Base-by-base conservation (phyloP, 2,329 filamentous ascomycete species). In the Colletotrichum trifolii region DNA sequence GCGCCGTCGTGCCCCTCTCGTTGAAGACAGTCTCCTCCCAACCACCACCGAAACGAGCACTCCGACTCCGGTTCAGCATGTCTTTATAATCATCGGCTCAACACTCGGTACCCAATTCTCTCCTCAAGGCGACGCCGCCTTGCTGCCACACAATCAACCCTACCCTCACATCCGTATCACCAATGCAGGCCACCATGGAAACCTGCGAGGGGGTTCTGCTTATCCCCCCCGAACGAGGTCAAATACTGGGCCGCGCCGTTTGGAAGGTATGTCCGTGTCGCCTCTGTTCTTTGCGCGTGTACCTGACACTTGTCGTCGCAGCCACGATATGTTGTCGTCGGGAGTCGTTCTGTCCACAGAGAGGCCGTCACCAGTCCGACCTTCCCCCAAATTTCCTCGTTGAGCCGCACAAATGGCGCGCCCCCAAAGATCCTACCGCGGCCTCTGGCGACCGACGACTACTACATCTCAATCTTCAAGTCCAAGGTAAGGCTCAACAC, bases 271-370 rank as follows among this genome's bases (percentile, higher is more conserved):
- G 38, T 48, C 47, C 58, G 49, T 36, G 8, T n/a, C 13, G 43
- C 38, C 33, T 12, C 59, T 40, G 60, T 64, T 35, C 45, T 54
- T 34, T n/a, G 34, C 33, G 5, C 8, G 34, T 47, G 13, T 34
- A 6, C 61, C 54, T 64, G 58, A 68, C 65, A 47, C 71, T 43
- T 62, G 25, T 46, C 60, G 60, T 65, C 48, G 42, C 72, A 89
- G 87, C 71, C 83, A 72, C 87, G 88, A 75, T 89, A 87, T 74
- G 82, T 90, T 52, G 79, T 87, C 61, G 78, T 89, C 61, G 86
- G 86, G 60, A 72, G 73, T 59, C 74, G 74, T 58, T 69, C 65
- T 60, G 68, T 76, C 36, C 73, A 73, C 36, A 68, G 66, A 77
- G 78, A 70, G 78, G 34, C 43, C 36, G 10, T 55, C 81, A 67